phyloP scores from a whole-genome alignment of 164 flowering plant genomes.

The Vitis amurensis region DNA sequence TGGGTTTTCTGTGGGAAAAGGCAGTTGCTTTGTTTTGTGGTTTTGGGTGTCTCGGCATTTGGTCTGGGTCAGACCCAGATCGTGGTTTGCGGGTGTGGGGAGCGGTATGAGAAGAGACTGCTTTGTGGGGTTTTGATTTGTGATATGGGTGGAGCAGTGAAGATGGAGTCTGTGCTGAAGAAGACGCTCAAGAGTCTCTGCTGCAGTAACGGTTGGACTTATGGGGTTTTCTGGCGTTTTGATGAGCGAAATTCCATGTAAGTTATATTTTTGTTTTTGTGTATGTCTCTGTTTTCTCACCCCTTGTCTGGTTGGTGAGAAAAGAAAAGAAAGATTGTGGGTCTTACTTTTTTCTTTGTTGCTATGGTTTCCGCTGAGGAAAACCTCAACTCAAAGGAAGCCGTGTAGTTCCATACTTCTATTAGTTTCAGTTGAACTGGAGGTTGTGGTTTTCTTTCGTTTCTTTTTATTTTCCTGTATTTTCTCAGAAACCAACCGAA shows the following conservation, averaged over 20 bases:
- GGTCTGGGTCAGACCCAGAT: neutral
- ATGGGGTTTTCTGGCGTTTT: conserved; percentile 73
- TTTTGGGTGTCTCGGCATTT: neutral
- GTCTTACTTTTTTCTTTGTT: no score
- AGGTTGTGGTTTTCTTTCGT: neutral
- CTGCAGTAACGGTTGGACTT: conserved; percentile 69
- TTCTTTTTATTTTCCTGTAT: conserved; percentile 10
- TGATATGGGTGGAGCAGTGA: conserved; percentile 20
- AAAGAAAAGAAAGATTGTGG: neutral
- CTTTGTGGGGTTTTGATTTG: conserved; percentile 7
- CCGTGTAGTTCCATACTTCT: no score
- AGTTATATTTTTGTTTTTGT: conserved; percentile 11
- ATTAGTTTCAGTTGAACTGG: no score
- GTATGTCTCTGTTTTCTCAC: neutral
- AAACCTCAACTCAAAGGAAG: no score
- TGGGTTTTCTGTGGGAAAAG: neutral
- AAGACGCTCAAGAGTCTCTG: conserved; percentile 54
- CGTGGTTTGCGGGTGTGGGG: neutral
- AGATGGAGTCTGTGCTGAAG: conserved; percentile 37
- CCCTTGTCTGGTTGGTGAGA: neutral
- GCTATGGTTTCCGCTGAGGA: no score
- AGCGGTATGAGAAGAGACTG: neutral
- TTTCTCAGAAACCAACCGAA: no score
- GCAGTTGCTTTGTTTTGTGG: neutral
- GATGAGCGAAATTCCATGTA: conserved; percentile 63